Conservation (phyloP, 768 basidiomycete genomes). For the Boletales sp. region DNA sequence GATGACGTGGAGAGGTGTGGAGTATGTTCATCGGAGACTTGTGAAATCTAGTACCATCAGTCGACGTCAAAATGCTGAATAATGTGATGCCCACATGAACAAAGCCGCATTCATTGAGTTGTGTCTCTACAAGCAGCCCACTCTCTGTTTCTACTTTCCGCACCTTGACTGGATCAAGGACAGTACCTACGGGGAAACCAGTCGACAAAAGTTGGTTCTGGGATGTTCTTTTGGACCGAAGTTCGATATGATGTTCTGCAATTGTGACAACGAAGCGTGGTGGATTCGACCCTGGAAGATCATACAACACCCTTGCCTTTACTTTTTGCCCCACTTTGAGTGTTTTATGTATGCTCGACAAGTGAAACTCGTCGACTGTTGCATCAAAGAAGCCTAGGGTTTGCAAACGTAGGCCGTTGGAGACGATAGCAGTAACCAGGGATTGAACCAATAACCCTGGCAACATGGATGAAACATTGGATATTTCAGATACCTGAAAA, state of each 20-base stretch:
- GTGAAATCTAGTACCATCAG: slow-evolving; percentile 69
- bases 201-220: slow-evolving; percentile 40
- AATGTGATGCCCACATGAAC: slow-evolving; percentile 66
- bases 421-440: slow-evolving; percentile 71
- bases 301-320: slow-evolving; percentile 81
- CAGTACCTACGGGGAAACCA: slow-evolving; percentile 69
- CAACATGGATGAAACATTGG: slow-evolving; percentile 75
- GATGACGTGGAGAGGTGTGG: slow-evolving; percentile 65
- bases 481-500: slow-evolving; percentile 68
- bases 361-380: slow-evolving; percentile 79
- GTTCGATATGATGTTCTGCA: slow-evolving; percentile 62
- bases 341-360: slow-evolving; percentile 41
- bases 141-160: slow-evolving; percentile 73
- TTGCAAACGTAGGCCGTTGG: slow-evolving; percentile 81
- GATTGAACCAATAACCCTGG: slow-evolving; percentile 83
- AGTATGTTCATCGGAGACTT: slow-evolving; percentile 88
- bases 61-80: not conserved
- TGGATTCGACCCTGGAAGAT: slow-evolving; percentile 63
- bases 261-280: slow-evolving; percentile 82
- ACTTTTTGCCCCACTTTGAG: slow-evolving; percentile 72
- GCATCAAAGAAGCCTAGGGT: slow-evolving; percentile 91
- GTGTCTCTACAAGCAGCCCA: slow-evolving; percentile 70
- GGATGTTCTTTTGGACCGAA: slow-evolving; percentile 40
- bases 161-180: slow-evolving; percentile 72
- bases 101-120: slow-evolving; percentile 68